Conservation (phyloP, 805 yeast genomes). For the Ogataea corticis region DNA sequence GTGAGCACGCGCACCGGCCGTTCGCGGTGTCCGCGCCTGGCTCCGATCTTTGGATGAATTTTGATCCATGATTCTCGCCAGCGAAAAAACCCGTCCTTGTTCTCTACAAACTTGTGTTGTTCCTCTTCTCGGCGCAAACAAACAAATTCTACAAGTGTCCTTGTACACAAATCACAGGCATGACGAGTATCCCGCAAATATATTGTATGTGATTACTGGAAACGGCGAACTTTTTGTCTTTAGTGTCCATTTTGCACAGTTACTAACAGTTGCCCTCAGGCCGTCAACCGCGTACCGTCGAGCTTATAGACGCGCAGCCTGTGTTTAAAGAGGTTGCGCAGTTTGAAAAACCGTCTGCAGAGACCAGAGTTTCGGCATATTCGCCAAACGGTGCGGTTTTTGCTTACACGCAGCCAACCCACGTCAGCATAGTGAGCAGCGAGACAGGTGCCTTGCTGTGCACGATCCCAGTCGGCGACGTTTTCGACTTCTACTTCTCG, state of each 20-base stretch:
- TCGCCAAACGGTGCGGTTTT: slow-evolving; percentile 67
- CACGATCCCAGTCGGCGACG: slow-evolving; percentile 59
- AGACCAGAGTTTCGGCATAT: slow-evolving; percentile 65
- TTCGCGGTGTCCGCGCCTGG: too few relatives aligned
- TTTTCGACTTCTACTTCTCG: slow-evolving; percentile 83
- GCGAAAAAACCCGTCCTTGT: too few relatives aligned
- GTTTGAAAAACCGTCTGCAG: slow-evolving; percentile 36
- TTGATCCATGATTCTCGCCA: too few relatives aligned
- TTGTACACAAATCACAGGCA: slow-evolving; percentile 3
- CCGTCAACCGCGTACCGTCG: slow-evolving; percentile 59
- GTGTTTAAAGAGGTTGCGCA: slow-evolving; percentile 31
- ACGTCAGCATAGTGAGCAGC: slow-evolving; percentile 61
- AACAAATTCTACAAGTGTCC: too few relatives aligned
- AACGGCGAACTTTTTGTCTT: not conserved
- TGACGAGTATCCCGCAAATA: slow-evolving; percentile 32
- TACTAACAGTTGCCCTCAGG: slow-evolving; percentile 34
- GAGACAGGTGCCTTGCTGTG: slow-evolving; percentile 46
- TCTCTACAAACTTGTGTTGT: too few relatives aligned
- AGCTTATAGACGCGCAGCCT: slow-evolving; percentile 51
- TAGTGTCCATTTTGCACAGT: not conserved
- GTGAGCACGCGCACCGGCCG: too few relatives aligned
- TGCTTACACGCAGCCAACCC: slow-evolving; percentile 69
- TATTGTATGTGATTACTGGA: slow-evolving; percentile 19
- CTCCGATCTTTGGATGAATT: too few relatives aligned
- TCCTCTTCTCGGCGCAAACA: too few relatives aligned